Base-by-base conservation (phyloP, 2,329 filamentous ascomycete species). In the Myriangium duriaei region DNA sequence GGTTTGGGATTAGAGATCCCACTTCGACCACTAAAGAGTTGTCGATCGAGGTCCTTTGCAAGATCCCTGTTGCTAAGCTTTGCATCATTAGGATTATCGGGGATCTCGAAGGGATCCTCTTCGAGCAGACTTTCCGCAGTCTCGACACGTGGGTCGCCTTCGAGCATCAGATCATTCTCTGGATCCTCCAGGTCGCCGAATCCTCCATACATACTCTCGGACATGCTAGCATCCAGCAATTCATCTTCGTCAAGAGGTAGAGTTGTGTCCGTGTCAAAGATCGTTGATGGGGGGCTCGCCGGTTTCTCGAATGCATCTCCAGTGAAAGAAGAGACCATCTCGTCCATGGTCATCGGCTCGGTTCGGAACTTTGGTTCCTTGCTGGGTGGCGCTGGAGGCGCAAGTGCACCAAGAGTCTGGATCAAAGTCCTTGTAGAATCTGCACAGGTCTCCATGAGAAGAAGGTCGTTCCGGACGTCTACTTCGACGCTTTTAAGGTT, bases 371-470 rank as follows among this genome's bases (percentile, higher is more conserved):
- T 91, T 46, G 79, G 74, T 48, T 81, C 79, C 44, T 80, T 84
- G 51, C 74, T 88, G 1, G 87, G 85, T 1, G 86, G 80, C 5
- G 76, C 78, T 1, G 91, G 88, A 4, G 88, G 91, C 26, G 79
- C 76, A 4, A 98, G 67, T 1, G 81, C 86, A 50, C 81, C 84
- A 11, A 87, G 62, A 30, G 93, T 71, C 2, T 73, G 70, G 37
- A 94, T 79, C 11, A 98, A 68, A 0, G 91, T 98, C 56, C 95
- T 86, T 0, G 86, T 96, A 2, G 91, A 98, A 59, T 98, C 91
- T 18, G 91, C 91, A 51, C 92, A 98, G 1, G 87, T 92, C 58
- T 98, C 91, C 5, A 98, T 63, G 21, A 98, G 79, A 37, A 98
- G 68, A 1, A 98, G 68, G 46, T 93, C 81, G 51, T 94, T 87